Conservation (phyloP, 768 basidiomycete species). For the Tricholoma terreum region DNA sequence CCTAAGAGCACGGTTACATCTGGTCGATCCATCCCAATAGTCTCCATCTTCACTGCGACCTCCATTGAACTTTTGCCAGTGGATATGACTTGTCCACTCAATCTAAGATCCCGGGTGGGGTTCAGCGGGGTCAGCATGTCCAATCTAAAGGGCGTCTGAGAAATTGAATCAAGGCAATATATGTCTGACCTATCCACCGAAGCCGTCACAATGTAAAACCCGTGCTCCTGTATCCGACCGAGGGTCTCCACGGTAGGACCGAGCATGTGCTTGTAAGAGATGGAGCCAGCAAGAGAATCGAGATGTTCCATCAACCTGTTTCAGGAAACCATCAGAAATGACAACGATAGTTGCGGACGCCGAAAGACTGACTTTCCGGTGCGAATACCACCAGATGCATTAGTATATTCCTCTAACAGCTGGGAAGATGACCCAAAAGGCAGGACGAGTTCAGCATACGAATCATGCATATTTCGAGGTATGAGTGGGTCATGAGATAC, state of each 20-base stretch:
- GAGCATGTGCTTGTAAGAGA: slow-evolving; percentile 80
- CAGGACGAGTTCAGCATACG: slow-evolving; percentile 62
- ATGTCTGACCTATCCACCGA: slow-evolving; percentile 66
- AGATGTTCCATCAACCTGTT: slow-evolving; percentile 72
- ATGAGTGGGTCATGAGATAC: slow-evolving; percentile 25
- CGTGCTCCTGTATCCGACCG: slow-evolving; percentile 54
- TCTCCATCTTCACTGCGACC: slow-evolving; percentile 84
- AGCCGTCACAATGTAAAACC: slow-evolving; percentile 83
- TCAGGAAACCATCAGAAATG: neutral
- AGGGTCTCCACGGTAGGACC: slow-evolving; percentile 57
- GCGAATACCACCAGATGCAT: slow-evolving; percentile 67
- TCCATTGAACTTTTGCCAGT: slow-evolving; percentile 79
- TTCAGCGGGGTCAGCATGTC: slow-evolving; percentile 64
- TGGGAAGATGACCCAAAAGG: slow-evolving; percentile 59
- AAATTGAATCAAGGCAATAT: neutral
- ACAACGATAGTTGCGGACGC: neutral
- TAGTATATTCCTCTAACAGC: slow-evolving; percentile 66
- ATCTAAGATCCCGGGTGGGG: slow-evolving; percentile 61
- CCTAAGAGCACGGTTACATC: slow-evolving; percentile 69
- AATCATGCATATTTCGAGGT: slow-evolving; percentile 65
- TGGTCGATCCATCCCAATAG: slow-evolving; percentile 40
- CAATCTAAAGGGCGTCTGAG: slow-evolving; percentile 36
- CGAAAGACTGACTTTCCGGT: slow-evolving; percentile 49
- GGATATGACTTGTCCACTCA: slow-evolving; percentile 81
- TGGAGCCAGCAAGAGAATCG: slow-evolving; percentile 82